Percentiles rank a stretch among this genome's conserved stretches.
Evolutionary conservation across 116 monocot species (phyloP).

Genomic region (Trichopus zeylanicus): DNA sequence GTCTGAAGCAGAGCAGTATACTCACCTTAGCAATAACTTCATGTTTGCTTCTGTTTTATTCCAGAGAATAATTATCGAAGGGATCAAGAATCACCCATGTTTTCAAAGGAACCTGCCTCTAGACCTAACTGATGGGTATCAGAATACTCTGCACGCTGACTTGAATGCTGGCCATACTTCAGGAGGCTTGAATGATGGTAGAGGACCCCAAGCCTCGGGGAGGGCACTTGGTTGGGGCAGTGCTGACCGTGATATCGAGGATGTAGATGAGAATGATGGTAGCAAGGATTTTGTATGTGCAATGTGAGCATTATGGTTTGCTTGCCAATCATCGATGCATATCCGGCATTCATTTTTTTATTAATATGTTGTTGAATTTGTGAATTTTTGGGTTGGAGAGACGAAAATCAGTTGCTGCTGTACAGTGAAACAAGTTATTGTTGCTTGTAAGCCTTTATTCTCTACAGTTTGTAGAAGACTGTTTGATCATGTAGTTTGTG

Average conservation of each 20-base stretch:
- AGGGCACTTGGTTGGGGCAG: conserved; percentile 26
- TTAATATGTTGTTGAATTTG: too few species aligned
- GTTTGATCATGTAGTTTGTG: too few species aligned
- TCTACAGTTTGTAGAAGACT: too few species aligned
- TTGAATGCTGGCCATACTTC: conserved; percentile 11
- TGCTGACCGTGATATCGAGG: conserved; percentile 51
- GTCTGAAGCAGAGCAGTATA: too few species aligned
- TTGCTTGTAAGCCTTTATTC: too few species aligned
- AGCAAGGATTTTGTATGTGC: conserved; percentile 72
- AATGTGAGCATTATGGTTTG: too few species aligned
- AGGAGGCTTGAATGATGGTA: conserved; percentile 15
- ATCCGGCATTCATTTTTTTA: too few species aligned
- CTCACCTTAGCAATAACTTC: not conserved
- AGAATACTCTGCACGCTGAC: not conserved
- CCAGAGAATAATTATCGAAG: not conserved
- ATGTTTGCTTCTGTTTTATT: not conserved
- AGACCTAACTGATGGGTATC: not conserved
- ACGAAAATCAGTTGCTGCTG: too few species aligned
- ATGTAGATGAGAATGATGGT: conserved; percentile 41
- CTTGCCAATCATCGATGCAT: too few species aligned
- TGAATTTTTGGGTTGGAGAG: too few species aligned
- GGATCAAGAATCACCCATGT: not conserved
- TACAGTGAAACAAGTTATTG: too few species aligned
- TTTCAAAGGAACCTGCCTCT: not conserved
- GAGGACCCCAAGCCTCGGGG: conserved; percentile 13